Evolutionary conservation across 2,329 filamentous ascomycete species (phyloP).

Genomic region (Sodiomyces alkalinus): DNA sequence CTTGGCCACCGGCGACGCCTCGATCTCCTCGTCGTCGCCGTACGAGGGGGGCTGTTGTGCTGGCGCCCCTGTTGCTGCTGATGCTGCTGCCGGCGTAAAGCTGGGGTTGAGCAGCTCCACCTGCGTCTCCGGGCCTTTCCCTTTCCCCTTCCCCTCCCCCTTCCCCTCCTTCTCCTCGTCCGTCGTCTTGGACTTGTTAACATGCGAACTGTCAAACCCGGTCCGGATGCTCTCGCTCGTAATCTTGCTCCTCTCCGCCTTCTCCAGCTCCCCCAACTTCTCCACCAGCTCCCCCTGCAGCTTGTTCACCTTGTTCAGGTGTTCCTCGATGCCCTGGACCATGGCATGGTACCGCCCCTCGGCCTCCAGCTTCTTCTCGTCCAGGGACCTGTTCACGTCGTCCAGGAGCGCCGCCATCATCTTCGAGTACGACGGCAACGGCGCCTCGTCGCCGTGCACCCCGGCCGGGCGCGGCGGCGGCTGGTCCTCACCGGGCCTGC

Average conservation of each 20-base stretch:
- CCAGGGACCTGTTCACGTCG: slow-evolving; percentile 73
- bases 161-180: slow-evolving; percentile 20
- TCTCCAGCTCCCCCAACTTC: slow-evolving; percentile 70
- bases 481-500: slow-evolving; percentile 56
- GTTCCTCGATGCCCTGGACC: slow-evolving; percentile 60
- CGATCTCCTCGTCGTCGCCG: slow-evolving; percentile 57
- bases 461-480: slow-evolving; percentile 64
- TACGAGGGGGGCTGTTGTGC: slow-evolving; percentile 12
- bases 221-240: slow-evolving; percentile 82
- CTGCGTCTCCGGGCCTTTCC: too few species aligned
- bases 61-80: slow-evolving; percentile 9
- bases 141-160: too few species aligned
- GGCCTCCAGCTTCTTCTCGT: slow-evolving; percentile 53
- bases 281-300: slow-evolving; percentile 60
- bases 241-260: slow-evolving; percentile 76
- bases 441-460: slow-evolving; percentile 59
- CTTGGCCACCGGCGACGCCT: slow-evolving; percentile 64
- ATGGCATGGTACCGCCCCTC: slow-evolving; percentile 60
- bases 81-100: slow-evolving; percentile 15
- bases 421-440: slow-evolving; percentile 74
- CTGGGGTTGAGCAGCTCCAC: slow-evolving; percentile 68
- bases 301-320: slow-evolving; percentile 61
- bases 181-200: slow-evolving; percentile 47
- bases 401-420: slow-evolving; percentile 98
- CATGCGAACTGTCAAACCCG: slow-evolving; percentile 77